phyloP scores from a whole-genome alignment of 164 flowering plant species.

The Dillenia turbinata region DNA sequence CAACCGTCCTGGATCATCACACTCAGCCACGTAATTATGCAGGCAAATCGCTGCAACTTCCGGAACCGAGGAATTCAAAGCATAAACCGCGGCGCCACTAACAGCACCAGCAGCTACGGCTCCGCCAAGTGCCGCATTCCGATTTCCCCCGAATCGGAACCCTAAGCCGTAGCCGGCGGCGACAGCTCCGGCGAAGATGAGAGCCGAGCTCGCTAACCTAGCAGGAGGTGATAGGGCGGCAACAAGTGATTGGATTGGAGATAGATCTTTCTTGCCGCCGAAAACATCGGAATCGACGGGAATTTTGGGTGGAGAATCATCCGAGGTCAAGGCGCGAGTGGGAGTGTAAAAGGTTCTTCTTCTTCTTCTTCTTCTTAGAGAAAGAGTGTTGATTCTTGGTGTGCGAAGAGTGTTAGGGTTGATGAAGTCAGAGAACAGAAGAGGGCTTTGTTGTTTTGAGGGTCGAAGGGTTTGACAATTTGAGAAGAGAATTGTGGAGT shows the following conservation, averaged over 20 bases:
- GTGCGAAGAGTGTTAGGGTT: conserved; percentile 24
- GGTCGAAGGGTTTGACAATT: conserved; percentile 13
- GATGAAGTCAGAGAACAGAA: conserved; percentile 20
- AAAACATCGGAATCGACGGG: conserved; percentile 31
- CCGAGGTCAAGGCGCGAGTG: conserved; percentile 25
- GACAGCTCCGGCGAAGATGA: conserved; percentile 62
- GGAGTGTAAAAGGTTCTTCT: conserved; percentile 12
- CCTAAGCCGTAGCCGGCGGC: conserved; percentile 81
- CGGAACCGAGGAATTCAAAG: conserved; percentile 65
- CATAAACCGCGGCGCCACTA: conserved; percentile 72
- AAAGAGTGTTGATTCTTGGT: conserved; percentile 6
- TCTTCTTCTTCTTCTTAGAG: conserved; percentile 18
- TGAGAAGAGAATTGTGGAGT: conserved; percentile 24
- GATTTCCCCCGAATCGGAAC: conserved; percentile 37
- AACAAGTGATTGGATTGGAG: conserved; percentile 54
- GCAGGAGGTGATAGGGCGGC: conserved; percentile 56
- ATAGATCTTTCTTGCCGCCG: conserved; percentile 60
- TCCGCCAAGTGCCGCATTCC: conserved; percentile 53
- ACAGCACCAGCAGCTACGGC: conserved; percentile 76
- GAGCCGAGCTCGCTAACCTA: conserved; percentile 52
- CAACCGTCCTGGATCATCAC: conserved; percentile 59
- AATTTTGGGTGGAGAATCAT: conserved; percentile 1
- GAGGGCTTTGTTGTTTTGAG: conserved; percentile 16
- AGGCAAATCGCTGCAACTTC: conserved; percentile 81
- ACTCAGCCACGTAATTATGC: conserved; percentile 69